Evolutionary conservation across 306 rosid genomes (phyloP), one percentile per base, ranked within the genome.

Genomic region (Vigna radiata): DNA sequence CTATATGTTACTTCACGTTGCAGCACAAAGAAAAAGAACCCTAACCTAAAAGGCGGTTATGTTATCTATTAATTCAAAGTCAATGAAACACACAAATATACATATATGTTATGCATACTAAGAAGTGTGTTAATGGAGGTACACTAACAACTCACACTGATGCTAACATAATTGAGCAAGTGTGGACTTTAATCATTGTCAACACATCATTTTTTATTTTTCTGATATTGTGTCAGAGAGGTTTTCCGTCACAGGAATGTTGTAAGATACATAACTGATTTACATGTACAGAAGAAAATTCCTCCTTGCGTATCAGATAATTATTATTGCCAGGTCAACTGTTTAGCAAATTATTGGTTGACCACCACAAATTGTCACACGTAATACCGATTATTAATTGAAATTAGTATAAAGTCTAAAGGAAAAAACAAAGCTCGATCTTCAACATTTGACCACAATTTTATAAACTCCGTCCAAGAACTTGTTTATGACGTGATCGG

Each of bases 391-490:
- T 5, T 50, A 73, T 46, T 68, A 67, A 59, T 25, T 65, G 21
- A 55, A 44, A 37, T 63, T 48, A 66, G 68, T 64, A 25, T 19
- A 47, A 41, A 66, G 64, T 65, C 71, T 39, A 10, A 7, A 12
- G 37, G 16, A 43, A 52, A 8, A 72, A 65, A 25, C 46, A 80
- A 63, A 66, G 37, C n/a, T 61, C 49, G 55, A 74, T 69, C 48
- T 69, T 82, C 77, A 56, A 69, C 23, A 17, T 64, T 82, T 70
- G 86, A 82, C 82, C 17, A 63, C 8, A 49, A 72, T 75, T 18
- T 80, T 78, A 54, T 19, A 64, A 63, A 55, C 39, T 73, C 80
- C 77, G 79, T 7, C 85, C 83, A 77, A 71, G 16, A 7, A 78
- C 47, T 61, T 67, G 21, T 56, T 70, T 46, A 59, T 47, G 47